Evolutionary conservation across 805 yeast species (phyloP), one percentile per base, ranked within the genome.

Genomic region (Kuraishia floccosa): DNA sequence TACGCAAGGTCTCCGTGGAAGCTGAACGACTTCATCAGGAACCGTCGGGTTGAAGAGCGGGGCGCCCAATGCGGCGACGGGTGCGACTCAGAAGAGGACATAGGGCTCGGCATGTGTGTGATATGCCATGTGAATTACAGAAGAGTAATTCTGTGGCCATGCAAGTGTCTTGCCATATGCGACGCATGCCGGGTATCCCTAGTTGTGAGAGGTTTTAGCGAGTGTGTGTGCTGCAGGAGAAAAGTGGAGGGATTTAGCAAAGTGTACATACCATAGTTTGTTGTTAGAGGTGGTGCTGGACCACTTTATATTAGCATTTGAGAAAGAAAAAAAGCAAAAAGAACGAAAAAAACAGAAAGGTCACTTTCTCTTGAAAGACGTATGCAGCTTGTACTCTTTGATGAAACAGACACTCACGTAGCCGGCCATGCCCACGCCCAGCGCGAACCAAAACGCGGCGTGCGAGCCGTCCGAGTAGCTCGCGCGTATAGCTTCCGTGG

Each of bases 61-160:
- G 28, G 34, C n/a, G 40, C 33, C 10, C 25, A 34, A 8, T 44
- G 42, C 6, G 45, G 41, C 11, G 50, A 49, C 2, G 57, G 51
- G 6, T n/a, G n/a, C n/a, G n/a, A n/a, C n/a, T n/a, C n/a, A n/a
- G 58, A 52, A 6, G 39, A 50, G 5, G 50, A 50, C 17, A 42
- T 54, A 3, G 49, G 60, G 15, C 40, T 71, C 10, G 56, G 60
- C 5, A 58, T 60, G 5, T 86, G 96, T 54, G 94, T 83, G 5
- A 77, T 87, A 3, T 87, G 96, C 49, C 89, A 80, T 41, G 63
- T 66, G 4, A 72, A 78, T 35, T 68, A 74, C 4, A 63, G 96
- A 40, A 81, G 78, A 35, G 70, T 87, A 25, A 75, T 87, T 6
- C 59, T 89, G 3, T 87, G 96, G 96, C 96, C 96, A 0, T 87